Conservation (phyloP, 108 stramenopile genomes). For the Nitzschia sp. region DNA sequence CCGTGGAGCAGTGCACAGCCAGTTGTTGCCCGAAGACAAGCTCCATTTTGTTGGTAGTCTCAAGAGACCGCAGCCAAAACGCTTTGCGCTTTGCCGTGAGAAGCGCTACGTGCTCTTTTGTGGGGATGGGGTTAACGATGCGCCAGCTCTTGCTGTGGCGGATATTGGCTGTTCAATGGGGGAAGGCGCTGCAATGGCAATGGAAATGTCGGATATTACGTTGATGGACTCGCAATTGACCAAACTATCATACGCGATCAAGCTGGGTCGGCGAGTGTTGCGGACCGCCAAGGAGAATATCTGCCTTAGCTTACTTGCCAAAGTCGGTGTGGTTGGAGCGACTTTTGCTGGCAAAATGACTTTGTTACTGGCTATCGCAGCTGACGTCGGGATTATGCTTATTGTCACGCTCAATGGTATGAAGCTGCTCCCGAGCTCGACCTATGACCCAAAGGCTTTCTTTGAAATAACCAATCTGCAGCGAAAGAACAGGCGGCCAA, state of each 20-base stretch:
- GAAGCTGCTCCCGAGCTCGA: constrained; percentile 69
- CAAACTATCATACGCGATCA: constrained; percentile 71
- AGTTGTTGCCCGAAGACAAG: constrained; percentile 86
- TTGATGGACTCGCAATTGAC: constrained; percentile 82
- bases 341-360: constrained; percentile 83
- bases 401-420: constrained; percentile 86
- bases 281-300: constrained; percentile 84
- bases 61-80: constrained; percentile 36
- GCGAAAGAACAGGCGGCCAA: background rate
- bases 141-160: constrained; percentile 88
- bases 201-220: constrained; percentile 91
- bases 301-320: constrained; percentile 63
- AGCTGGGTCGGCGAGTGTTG: constrained; percentile 77
- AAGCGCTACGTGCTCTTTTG: constrained; percentile 46
- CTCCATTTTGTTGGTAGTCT: constrained; percentile 63
- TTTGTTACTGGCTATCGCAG: constrained; percentile 71
- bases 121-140: constrained; percentile 98
- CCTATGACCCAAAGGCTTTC: constrained; percentile 22
- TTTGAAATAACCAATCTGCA: constrained; percentile 5
- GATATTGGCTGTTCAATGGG: constrained; percentile 99
- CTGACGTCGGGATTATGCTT: constrained; percentile 89
- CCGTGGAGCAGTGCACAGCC: constrained; percentile 48
- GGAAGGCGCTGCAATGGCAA: constrained; percentile 94
- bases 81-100: constrained; percentile 22
- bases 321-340: constrained; percentile 62